Evolutionary conservation across 176 grass and related monocot genomes (phyloP).

Genomic region (Phoenix roebelenii): DNA sequence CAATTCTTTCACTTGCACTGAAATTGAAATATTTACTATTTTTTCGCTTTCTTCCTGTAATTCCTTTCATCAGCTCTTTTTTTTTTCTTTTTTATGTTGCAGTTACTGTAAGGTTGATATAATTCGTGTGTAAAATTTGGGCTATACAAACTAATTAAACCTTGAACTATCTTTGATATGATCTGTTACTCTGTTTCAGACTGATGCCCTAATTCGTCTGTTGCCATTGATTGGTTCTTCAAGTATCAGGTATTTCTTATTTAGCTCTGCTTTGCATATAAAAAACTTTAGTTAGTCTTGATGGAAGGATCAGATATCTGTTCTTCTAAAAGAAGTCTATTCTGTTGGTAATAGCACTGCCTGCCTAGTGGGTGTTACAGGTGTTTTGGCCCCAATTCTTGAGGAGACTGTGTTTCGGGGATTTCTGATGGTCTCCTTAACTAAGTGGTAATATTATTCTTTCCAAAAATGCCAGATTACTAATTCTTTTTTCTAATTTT

Average conservation of each 20-base stretch:
- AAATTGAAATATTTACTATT: too few species aligned
- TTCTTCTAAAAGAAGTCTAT: conserved; percentile 19
- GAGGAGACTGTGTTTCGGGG: conserved; percentile 97
- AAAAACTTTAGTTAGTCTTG: conserved; percentile 4
- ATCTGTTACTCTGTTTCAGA: conserved; percentile 43
- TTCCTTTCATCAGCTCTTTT: too few species aligned
- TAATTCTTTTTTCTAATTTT: not conserved
- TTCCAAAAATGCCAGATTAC: too few species aligned
- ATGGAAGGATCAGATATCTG: conserved; percentile 2
- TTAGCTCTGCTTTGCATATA: conserved; percentile 10
- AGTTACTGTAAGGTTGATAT: too few species aligned
- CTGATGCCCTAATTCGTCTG: conserved; percentile 68
- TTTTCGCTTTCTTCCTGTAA: too few species aligned
- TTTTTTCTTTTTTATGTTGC: too few species aligned
- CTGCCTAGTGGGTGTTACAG: conserved; percentile 75
- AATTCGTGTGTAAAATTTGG: too few species aligned
- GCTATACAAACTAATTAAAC: not conserved
- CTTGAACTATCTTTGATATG: not conserved
- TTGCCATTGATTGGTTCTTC: conserved; percentile 94
- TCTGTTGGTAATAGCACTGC: conserved; percentile 49
- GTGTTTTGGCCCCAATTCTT: conserved; percentile 83
- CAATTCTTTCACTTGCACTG: too few species aligned
- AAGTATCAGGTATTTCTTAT: conserved; percentile 47
- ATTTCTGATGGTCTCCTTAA: conserved; percentile 86
- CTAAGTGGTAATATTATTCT: conserved; percentile 52